A percentile compares a stretch with the other conserved stretches of the same genome.
Conservation (phyloP, 176 grass and related monocot genomes). For the Luzula sylvatica region DNA sequence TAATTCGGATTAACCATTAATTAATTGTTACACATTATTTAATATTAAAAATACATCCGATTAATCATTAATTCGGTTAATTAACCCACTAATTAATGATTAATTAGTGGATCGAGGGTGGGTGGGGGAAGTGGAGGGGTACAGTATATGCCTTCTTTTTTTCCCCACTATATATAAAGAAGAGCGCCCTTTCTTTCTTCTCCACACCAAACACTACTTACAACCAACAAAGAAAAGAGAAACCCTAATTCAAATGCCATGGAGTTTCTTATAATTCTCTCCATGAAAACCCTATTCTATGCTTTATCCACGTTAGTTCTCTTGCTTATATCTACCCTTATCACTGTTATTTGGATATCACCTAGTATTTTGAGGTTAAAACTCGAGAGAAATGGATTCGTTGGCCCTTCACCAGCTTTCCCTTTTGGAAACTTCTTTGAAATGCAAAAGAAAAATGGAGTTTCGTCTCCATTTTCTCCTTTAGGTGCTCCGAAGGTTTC, state of each 20-base stretch:
- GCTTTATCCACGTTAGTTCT: constrained; percentile 4
- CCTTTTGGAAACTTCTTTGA: constrained; percentile 35
- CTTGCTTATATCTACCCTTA: neutral
- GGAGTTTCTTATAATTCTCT: constrained; percentile 13
- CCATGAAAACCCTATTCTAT: constrained; percentile 10
- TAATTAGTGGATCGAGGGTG: too few species aligned
- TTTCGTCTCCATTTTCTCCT: neutral
- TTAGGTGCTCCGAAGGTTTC: neutral
- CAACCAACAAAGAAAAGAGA: neutral
- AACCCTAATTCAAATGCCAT: neutral
- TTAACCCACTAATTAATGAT: too few species aligned
- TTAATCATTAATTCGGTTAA: too few species aligned
- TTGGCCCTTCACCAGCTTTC: constrained; percentile 25
- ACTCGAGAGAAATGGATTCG: constrained; percentile 21
- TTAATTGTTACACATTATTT: too few species aligned
- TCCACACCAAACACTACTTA: constrained; percentile 8
- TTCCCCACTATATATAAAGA: constrained; percentile 8
- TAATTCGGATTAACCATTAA: too few species aligned
- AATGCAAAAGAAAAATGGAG: constrained; percentile 13
- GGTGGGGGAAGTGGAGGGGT: too few species aligned
- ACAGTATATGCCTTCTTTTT: too few species aligned
- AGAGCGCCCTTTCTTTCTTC: neutral
- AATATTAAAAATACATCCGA: too few species aligned
- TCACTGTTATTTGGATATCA: constrained; percentile 25
- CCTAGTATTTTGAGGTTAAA: neutral